These are phyloP conservation scores for Globisporangium paddicum DNA, from an alignment of 352 stramenopile genomes.

Conservation along the genomic window DNA sequence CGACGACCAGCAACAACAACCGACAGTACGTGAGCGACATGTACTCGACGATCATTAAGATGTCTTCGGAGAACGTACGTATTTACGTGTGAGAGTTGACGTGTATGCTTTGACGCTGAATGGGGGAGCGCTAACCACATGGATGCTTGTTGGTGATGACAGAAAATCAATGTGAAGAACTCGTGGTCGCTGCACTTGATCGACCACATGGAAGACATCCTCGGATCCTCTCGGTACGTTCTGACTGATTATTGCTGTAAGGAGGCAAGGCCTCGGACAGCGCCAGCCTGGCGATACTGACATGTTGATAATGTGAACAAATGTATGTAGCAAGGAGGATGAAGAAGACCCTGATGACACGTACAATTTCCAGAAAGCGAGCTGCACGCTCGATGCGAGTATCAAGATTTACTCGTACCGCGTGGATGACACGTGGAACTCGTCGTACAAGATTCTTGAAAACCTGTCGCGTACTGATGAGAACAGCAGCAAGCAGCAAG, in stretches of 20 bases:
- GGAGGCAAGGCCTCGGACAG: not conserved
- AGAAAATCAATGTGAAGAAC: conserved; percentile 98
- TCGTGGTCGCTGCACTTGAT: conserved; percentile 96
- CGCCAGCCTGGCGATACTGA: not conserved
- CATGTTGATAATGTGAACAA: not conserved
- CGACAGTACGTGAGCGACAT: conserved; percentile 89
- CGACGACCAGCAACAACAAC: conserved; percentile 18
- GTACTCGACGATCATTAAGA: conserved; percentile 92
- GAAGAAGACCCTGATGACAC: conserved; percentile 45
- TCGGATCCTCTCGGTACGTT: conserved; percentile 60
- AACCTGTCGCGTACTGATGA: conserved; percentile 91
- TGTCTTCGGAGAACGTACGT: conserved; percentile 87
- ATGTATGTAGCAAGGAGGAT: conserved; percentile 15
- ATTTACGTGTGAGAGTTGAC: not conserved
- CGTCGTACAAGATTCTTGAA: conserved; percentile 97
- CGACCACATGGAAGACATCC: conserved; percentile 96
- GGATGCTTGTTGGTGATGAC: not conserved
- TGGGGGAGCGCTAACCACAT: not conserved
- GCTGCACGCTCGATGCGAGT: conserved; percentile 96
- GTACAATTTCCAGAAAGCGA: conserved; percentile 97
- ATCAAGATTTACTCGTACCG: conserved; percentile 99
- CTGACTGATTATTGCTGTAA: not conserved
- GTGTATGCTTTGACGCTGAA: not conserved
- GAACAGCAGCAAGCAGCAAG: conserved; percentile 30
- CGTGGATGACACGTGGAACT: conserved; percentile 97